A percentile compares a stretch with the other conserved stretches of the same genome.
phyloP scores from a whole-genome alignment of 805 yeast species.

The Candida methanosorbosa region DNA sequence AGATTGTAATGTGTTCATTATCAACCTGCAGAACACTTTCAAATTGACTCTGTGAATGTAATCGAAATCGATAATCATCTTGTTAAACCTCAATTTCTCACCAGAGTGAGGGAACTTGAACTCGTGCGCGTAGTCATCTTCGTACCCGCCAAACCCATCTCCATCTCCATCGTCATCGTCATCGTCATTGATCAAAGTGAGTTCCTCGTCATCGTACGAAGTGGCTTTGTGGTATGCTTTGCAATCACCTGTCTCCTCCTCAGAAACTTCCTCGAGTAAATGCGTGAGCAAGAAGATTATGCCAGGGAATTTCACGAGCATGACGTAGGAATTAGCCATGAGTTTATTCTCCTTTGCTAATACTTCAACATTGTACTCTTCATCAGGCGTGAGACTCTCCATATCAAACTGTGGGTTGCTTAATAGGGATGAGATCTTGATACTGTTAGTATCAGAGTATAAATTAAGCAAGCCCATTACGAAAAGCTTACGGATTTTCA shows the following conservation, averaged over 20 bases:
- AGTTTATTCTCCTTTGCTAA: slow-evolving; percentile 3
- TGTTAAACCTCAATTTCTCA: slow-evolving; percentile 35
- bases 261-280: slow-evolving; percentile 70
- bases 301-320: slow-evolving; percentile 17
- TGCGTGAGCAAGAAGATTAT: slow-evolving; percentile 19
- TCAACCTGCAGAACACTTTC: slow-evolving; percentile 30
- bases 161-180: slow-evolving; percentile 13
- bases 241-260: slow-evolving; percentile 46
- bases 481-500: slow-evolving; percentile 56
- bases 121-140: slow-evolving; percentile 18
- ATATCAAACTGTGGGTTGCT: not conserved
- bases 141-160: slow-evolving; percentile 8
- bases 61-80: slow-evolving; percentile 30
- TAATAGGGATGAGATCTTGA: not conserved
- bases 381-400: not conserved
- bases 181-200: slow-evolving; percentile 14
- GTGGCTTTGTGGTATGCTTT: slow-evolving; percentile 38
- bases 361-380: not conserved
- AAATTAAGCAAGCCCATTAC: slow-evolving; percentile 20
- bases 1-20: no score
- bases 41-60: slow-evolving; percentile 48
- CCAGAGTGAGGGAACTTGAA: slow-evolving; percentile 23
- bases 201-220: slow-evolving; percentile 24
- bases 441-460: slow-evolving; percentile 10
- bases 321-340: slow-evolving; percentile 12